phyloP scores from a whole-genome alignment of 371 early-diverging fungal genomes.

The Mortierella sp. region DNA sequence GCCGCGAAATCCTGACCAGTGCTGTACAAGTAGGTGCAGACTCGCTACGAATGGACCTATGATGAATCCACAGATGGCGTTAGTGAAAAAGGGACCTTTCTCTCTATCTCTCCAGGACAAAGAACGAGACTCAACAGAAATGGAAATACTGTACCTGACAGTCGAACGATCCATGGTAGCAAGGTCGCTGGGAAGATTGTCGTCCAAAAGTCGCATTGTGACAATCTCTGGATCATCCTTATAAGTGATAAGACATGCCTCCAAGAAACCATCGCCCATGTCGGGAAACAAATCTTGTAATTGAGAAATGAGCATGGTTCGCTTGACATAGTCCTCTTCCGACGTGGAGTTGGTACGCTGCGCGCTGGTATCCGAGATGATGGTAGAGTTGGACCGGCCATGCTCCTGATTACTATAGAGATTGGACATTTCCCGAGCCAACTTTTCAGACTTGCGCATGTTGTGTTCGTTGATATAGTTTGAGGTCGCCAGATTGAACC shows the following conservation, averaged over 20 bases:
- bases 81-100: too few relatives aligned
- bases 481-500: constrained; percentile 60
- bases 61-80: too few relatives aligned
- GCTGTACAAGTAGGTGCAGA: constrained; percentile 13
- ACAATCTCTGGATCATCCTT: constrained; percentile 74
- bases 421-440: constrained; percentile 33
- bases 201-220: constrained; percentile 81
- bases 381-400: constrained; percentile 25
- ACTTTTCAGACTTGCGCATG: constrained; percentile 25
- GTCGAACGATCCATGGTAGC: constrained; percentile 73
- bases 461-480: constrained; percentile 35
- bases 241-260: constrained; percentile 79
- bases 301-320: constrained; percentile 73
- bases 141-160: constrained; percentile 49
- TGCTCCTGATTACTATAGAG: constrained; percentile 21
- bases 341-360: neutral
- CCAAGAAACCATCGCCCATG: constrained; percentile 88
- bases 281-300: constrained; percentile 88
- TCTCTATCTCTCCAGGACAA: too few relatives aligned
- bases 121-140: neutral
- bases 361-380: constrained; percentile 7
- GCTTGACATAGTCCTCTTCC: constrained; percentile 61
- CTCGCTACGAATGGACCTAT: too few relatives aligned
- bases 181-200: constrained; percentile 73
- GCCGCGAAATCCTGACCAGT: constrained; percentile 4